Evolutionary conservation across 225 moss, liverwort and hornwort genomes (phyloP).

Genomic region (Pseudisothecium myosuroides): DNA sequence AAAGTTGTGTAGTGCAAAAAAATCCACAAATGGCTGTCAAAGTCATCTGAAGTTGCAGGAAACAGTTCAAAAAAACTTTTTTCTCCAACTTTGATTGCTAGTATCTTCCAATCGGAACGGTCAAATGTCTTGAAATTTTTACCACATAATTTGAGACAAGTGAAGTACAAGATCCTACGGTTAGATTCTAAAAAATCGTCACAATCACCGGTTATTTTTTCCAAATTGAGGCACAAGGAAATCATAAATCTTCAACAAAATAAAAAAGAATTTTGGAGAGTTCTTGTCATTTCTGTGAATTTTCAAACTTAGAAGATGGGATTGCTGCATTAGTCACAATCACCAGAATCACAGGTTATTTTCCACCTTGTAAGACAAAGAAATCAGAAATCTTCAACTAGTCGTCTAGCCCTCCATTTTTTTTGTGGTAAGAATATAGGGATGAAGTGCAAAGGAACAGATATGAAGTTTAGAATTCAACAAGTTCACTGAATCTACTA

Average conservation of each 20-base stretch:
- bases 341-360: background rate
- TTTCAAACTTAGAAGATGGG: background rate
- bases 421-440: background rate
- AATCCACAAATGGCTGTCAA: no score
- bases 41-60: no score
- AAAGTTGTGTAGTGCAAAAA: no score
- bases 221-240: no score
- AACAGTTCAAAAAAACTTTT: no score
- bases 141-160: no score
- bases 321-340: background rate
- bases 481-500: background rate
- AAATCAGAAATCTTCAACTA: background rate
- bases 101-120: no score
- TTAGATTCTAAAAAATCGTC: conserved; percentile 25
- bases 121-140: no score
- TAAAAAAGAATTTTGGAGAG: background rate
- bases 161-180: no score
- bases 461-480: background rate
- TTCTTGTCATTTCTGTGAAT: background rate
- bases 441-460: background rate
- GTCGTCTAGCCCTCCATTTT: background rate
- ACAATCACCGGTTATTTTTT: background rate
- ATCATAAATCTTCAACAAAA: background rate
- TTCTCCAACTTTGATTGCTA: no score
- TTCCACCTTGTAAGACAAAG: background rate